Evolutionary conservation across 495 filamentous ascomycete species (phyloP), one percentile per base, ranked within the genome.

Genomic region (Pseudomonodictys pantanalensis): DNA sequence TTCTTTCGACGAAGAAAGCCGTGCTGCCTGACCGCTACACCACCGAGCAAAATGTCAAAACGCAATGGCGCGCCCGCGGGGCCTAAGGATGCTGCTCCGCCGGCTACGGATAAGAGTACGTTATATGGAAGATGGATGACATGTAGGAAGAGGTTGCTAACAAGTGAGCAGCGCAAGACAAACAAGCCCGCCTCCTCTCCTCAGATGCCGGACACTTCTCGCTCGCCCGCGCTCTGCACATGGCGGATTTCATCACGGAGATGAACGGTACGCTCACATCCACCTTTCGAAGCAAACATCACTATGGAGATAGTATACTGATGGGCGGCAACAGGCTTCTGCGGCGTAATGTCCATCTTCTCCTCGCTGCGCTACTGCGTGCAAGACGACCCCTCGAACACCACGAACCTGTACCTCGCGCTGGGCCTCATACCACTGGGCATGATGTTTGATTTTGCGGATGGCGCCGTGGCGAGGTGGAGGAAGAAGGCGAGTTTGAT

Each of bases 381-480:
- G 62, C 30, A 43, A 15, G 86, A 86, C 62, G 84, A 87, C 45
- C 82, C 89, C 2, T 66, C 79, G 30, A 77, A 86, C 45, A 77
- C 83, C 64, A 70, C 73, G 15, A 81, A 88, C 64, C 75, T 97
- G 25, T 97, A 86, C 81, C 72, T 84, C 23, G 92, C 95, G 17
- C 85, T 98, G 45, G 83, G 75, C 0, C 89, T 97, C 72, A 88
- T 97, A 77, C 92, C 92, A 1, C 87, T 97, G 28, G 93, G 92
- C 2, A 81, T 97, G 2, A 97, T 97, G 77, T 98, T 98, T 73
- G 93, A 98, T 71, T 96, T 96, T 69, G 91, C 97, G 85, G 93
- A 98, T 72, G 93, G 93, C 62, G 93, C 89, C 67, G 91, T 98
- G 38, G 93, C 93, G 57, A 78, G 93, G 51, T 97, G 93, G 95